phyloP scores from a whole-genome alignment of 768 basidiomycete species.

The Mycena pura region DNA sequence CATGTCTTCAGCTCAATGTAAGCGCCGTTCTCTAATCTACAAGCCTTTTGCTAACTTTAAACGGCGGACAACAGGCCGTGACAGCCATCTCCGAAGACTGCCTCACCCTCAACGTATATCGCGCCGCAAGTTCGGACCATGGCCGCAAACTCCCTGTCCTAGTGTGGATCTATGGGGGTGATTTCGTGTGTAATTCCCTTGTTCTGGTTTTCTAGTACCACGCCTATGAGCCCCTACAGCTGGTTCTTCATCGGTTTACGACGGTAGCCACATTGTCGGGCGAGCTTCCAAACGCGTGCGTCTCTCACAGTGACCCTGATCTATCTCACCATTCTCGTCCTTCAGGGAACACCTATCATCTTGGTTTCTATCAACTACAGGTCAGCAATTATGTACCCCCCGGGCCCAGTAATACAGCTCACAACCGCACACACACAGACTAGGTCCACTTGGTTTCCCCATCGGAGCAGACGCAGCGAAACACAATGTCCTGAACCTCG shows the following conservation, averaged over 20 bases:
- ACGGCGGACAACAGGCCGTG: not conserved
- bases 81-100: constrained; percentile 50
- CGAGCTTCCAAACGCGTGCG: constrained; percentile 24
- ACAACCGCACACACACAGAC: not conserved
- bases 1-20: constrained; percentile 28
- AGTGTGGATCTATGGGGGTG: constrained; percentile 20
- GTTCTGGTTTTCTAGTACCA: not conserved
- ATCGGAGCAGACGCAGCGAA: constrained; percentile 47
- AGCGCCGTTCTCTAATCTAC: not conserved
- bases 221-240: not conserved
- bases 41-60: not conserved
- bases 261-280: constrained; percentile 32
- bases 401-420: not conserved
- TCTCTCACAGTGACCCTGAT: not conserved
- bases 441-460: constrained; percentile 57
- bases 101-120: constrained; percentile 51
- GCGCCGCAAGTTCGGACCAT: constrained; percentile 36
- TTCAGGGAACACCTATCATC: constrained; percentile 48
- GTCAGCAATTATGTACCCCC: not conserved
- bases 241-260: constrained; percentile 35
- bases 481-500: constrained; percentile 50
- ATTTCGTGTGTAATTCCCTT: constrained; percentile 12
- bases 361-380: constrained; percentile 60
- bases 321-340: not conserved
- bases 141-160: constrained; percentile 9